A percentile compares a stretch with the other conserved stretches of the same genome.
These are phyloP conservation scores for Magnusiomyces suaveolens DNA, from an alignment of 1,139 yeast species.

Conservation along the genomic window DNA sequence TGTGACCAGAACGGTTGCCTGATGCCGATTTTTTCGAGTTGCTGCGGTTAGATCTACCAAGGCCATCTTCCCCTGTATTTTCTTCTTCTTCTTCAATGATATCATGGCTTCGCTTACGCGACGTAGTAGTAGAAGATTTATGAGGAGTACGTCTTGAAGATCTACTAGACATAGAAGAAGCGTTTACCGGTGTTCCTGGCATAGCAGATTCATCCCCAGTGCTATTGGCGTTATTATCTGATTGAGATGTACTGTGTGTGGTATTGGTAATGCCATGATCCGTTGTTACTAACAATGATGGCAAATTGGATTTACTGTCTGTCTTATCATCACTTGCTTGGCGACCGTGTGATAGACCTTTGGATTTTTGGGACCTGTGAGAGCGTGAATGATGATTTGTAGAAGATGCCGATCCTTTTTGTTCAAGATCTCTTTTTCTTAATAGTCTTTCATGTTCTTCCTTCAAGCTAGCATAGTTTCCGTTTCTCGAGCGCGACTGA, in stretches of 20 bases:
- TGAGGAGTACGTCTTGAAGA: neutral
- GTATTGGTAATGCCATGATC: neutral
- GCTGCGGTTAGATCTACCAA: no score
- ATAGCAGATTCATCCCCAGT: neutral
- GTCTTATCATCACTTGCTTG: neutral
- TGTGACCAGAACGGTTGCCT: no score
- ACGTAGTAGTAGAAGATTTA: neutral
- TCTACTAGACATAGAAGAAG: neutral
- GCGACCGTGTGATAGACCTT: neutral
- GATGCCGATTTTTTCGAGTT: no score
- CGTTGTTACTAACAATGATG: neutral
- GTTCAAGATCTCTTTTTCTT: neutral
- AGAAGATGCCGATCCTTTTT: no score
- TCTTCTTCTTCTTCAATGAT: neutral
- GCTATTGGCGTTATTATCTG: neutral
- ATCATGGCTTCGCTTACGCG: constrained; percentile 9
- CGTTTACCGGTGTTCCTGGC: no score
- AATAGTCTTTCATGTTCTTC: neutral
- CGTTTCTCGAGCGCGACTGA: constrained; percentile 21
- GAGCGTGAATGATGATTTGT: no score
- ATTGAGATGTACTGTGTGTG: neutral
- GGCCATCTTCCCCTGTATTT: no score
- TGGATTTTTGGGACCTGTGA: neutral
- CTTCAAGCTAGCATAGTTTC: no score
- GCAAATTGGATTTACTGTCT: neutral